A percentile compares a stretch with the other conserved stretches of the same genome.
Conservation (phyloP, 2,329 filamentous ascomycete genomes). For the Cladophialophora yegresii region DNA sequence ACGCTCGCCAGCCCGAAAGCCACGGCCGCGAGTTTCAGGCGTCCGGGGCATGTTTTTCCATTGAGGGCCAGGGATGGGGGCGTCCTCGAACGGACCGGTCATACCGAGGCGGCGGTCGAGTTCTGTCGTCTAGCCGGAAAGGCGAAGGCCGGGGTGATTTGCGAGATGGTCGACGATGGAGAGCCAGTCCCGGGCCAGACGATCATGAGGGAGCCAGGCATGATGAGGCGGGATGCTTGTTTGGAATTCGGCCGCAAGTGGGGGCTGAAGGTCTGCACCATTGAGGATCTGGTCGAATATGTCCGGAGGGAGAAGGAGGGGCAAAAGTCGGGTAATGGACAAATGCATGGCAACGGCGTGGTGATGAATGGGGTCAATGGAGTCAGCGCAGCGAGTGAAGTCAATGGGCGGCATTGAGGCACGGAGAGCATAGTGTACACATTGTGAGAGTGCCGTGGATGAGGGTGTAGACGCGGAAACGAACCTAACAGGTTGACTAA, state of each 20-base stretch:
- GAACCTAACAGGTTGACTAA: background rate
- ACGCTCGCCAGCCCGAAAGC: constrained; percentile 69
- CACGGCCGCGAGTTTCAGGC: constrained; percentile 65
- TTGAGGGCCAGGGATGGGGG: constrained; percentile 77
- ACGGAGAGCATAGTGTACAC: background rate
- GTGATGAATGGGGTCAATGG: constrained; percentile 20
- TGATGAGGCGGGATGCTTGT: constrained; percentile 89
- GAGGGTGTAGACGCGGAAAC: background rate
- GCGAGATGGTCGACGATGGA: constrained; percentile 88
- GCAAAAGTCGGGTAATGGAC: background rate
- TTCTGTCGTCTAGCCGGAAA: constrained; percentile 84
- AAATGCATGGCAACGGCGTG: constrained; percentile 9
- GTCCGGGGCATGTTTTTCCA: constrained; percentile 89
- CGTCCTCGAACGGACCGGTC: constrained; percentile 75
- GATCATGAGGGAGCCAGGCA: constrained; percentile 66
- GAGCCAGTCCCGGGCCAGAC: constrained; percentile 61
- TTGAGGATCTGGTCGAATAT: constrained; percentile 82
- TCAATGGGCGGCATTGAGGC: background rate
- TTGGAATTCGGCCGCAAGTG: constrained; percentile 83
- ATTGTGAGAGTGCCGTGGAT: background rate
- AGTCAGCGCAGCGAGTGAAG: constrained; percentile 7
- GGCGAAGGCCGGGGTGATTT: constrained; percentile 74
- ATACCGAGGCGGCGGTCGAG: constrained; percentile 92
- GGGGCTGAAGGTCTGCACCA: constrained; percentile 92
- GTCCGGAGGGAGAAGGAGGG: constrained; percentile 62